Evolutionary conservation across 495 filamentous ascomycete genomes (phyloP), one percentile per base, ranked within the genome.

Genomic region (Penicillium pancosmium): DNA sequence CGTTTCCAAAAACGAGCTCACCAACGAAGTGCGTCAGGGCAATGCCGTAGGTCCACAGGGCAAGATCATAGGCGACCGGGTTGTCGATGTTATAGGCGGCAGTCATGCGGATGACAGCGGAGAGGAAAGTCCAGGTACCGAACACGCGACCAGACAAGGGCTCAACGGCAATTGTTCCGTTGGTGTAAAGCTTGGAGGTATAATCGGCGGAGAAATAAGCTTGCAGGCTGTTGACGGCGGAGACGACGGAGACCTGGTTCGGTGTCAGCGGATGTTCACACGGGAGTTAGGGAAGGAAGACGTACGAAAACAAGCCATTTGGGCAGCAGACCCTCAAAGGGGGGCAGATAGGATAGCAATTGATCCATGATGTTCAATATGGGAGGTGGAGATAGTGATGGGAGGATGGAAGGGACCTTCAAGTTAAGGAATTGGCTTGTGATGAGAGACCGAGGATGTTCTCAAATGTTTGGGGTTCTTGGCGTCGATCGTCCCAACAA

Each of bases 41-140:
- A 63, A 97, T 81, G 1, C 80, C 82, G 70, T 91, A 97, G 1
- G 91, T 93, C 83, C 82, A 89, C 36, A 92, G 63, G 15, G 87
- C 89, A 34, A 98, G 76, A 62, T 94, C 81, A 66, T 97, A 98
- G 10, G 90, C 70, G 34, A 77, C 75, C 3, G 84, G 78, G 54
- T 89, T 84, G 40, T 82, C 75, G 56, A 96, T 88, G 71, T 96
- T 79, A 79, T 96, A 97, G 25, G 89, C 90, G 10, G 91, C 91
- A 65, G 94, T 95, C 60, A 93, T 67, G 31, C 94, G 85, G 50
- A 98, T 80, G 35, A 96, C 73, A 35, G 83, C 78, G 12, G 87
- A 82, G 50, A 96, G 71, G 61, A 93, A 81, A 0, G 93, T 97
- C 85, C 92, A 99, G 56, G 91, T 96, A 43, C 91, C 95, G 69